phyloP scores from a whole-genome alignment of 2,329 filamentous ascomycete genomes.

The Thyridium curvatum region DNA sequence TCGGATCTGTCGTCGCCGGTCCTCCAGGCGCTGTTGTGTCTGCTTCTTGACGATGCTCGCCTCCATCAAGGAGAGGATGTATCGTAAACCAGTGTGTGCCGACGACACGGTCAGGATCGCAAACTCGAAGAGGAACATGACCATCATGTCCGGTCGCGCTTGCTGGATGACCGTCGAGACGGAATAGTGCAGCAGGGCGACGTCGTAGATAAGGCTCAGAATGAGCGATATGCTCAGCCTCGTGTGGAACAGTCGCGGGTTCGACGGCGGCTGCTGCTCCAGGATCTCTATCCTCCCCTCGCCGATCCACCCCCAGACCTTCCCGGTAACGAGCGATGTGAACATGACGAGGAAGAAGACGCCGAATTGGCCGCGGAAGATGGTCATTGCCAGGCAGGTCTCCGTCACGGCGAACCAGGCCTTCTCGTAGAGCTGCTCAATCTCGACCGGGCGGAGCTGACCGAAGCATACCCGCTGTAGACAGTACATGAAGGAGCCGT shows the following conservation, averaged over 20 bases:
- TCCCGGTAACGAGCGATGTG: slow-evolving; percentile 81
- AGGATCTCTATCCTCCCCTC: slow-evolving; percentile 90
- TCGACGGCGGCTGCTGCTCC: slow-evolving; percentile 89
- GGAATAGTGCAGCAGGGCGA: slow-evolving; percentile 74
- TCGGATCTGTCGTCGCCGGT: slow-evolving; percentile 62
- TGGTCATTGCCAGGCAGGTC: slow-evolving; percentile 95
- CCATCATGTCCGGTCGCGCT: slow-evolving; percentile 96
- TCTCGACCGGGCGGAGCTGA: slow-evolving; percentile 83
- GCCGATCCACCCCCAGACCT: slow-evolving; percentile 98
- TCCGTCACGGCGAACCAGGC: slow-evolving; percentile 98
- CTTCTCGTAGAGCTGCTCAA: slow-evolving; percentile 94
- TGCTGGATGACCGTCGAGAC: slow-evolving; percentile 78
- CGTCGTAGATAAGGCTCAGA: slow-evolving; percentile 73
- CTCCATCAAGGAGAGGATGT: slow-evolving; percentile 73
- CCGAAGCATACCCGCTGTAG: slow-evolving; percentile 90
- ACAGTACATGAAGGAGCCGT: slow-evolving; percentile 74
- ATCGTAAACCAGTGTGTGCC: slow-evolving; percentile 70
- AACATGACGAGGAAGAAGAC: slow-evolving; percentile 97
- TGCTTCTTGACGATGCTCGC: slow-evolving; percentile 69
- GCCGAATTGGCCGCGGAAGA: slow-evolving; percentile 91
- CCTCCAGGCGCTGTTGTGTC: slow-evolving; percentile 60
- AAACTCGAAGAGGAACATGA: slow-evolving; percentile 99
- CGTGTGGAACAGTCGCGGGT: slow-evolving; percentile 81
- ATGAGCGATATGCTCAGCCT: slow-evolving; percentile 73
- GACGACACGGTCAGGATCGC: slow-evolving; percentile 79